phyloP scores from a whole-genome alignment of 2,329 filamentous ascomycete genomes.

The Neofusicoccum umdonicola region DNA sequence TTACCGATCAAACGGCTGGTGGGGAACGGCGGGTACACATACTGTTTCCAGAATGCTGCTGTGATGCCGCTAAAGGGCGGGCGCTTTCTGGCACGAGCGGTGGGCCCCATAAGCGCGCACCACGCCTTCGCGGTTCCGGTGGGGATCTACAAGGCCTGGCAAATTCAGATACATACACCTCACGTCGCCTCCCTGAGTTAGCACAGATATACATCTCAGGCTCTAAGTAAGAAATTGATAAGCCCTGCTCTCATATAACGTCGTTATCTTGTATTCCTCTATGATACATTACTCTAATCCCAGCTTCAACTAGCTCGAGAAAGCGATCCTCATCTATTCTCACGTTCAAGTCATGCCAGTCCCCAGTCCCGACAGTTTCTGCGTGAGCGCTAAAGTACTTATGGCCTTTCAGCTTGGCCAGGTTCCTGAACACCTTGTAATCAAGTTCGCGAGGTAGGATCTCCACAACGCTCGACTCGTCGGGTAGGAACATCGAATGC shows the following conservation, averaged over 20 bases:
- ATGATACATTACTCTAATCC: not conserved
- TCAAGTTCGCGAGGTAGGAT: slow-evolving; percentile 39
- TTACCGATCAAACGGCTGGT: too few relatives aligned
- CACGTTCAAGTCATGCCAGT: not conserved
- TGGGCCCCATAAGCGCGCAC: too few relatives aligned
- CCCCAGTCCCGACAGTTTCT: not conserved
- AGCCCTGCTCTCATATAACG: not conserved
- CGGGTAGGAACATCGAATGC: slow-evolving; percentile 42
- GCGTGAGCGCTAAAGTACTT: slow-evolving; percentile 41
- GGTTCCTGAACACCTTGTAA: slow-evolving; percentile 43
- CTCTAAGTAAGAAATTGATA: too few relatives aligned
- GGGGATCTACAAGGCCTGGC: too few relatives aligned
- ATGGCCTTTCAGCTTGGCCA: slow-evolving; percentile 39
- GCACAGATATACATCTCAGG: too few relatives aligned
- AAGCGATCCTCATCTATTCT: not conserved
- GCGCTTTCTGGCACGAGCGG: too few relatives aligned
- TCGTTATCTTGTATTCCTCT: not conserved
- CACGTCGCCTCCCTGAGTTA: too few relatives aligned
- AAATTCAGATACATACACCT: too few relatives aligned
- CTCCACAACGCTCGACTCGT: slow-evolving; percentile 40
- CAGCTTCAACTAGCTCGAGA: not conserved
- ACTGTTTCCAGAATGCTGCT: too few relatives aligned
- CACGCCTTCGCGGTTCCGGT: too few relatives aligned
- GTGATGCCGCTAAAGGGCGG: too few relatives aligned
- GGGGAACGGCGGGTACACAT: too few relatives aligned